A percentile compares a stretch with the other conserved stretches of the same genome.
Evolutionary conservation across 768 basidiomycete genomes (phyloP).

Genomic region (Pulveroboletus sp.): DNA sequence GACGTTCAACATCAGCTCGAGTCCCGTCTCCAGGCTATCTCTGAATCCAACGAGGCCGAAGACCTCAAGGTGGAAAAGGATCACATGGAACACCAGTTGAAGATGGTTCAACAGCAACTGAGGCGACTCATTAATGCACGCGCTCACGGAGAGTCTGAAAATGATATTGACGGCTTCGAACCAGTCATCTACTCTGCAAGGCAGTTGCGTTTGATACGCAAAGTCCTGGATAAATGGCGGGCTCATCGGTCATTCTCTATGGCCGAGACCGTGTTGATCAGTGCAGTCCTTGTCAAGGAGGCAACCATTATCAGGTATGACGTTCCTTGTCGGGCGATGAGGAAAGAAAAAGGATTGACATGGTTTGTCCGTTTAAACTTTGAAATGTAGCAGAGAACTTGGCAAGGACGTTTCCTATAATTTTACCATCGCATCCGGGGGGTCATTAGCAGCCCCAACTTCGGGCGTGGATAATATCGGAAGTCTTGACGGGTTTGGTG

Average conservation of each 20-base stretch:
- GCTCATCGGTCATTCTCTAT: conserved; percentile 83
- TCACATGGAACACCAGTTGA: conserved; percentile 88
- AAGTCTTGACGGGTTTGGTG: conserved; percentile 88
- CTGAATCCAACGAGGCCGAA: conserved; percentile 74
- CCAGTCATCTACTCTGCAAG: conserved; percentile 79
- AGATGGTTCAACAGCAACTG: conserved; percentile 78
- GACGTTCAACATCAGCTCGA: conserved; percentile 78
- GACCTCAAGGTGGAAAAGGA: conserved; percentile 88
- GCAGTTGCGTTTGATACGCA: conserved; percentile 79
- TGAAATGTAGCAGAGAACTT: conserved; percentile 70
- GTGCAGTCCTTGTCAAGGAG: conserved; percentile 87
- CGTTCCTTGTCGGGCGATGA: not conserved
- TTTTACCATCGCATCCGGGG: conserved; percentile 86
- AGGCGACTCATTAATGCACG: conserved; percentile 74
- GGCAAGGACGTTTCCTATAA: conserved; percentile 88
- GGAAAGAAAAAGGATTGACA: not conserved
- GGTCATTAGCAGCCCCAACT: conserved; percentile 70
- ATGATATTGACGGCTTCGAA: conserved; percentile 64
- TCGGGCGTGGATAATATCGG: conserved; percentile 86
- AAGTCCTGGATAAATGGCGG: conserved; percentile 84
- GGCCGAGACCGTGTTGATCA: conserved; percentile 85
- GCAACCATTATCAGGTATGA: conserved; percentile 87
- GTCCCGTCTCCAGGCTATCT: conserved; percentile 56
- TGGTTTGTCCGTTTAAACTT: conserved; percentile 9
- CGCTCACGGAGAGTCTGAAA: conserved; percentile 72